Evolutionary conservation across 2,329 filamentous ascomycete genomes (phyloP).

Genomic region (Capronia americana): DNA sequence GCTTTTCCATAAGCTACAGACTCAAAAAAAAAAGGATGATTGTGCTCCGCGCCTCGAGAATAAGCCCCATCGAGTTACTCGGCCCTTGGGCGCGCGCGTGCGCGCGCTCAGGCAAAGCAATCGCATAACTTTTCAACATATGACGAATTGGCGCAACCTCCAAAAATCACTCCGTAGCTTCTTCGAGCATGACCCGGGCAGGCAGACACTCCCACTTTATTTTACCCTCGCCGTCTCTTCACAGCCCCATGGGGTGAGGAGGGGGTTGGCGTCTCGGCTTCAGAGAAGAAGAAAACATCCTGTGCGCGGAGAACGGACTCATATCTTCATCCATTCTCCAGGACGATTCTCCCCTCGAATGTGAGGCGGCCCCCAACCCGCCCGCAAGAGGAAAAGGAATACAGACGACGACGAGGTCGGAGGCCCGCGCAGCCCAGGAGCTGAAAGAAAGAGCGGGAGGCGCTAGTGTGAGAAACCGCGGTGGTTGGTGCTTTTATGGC

Average conservation of each 20-base stretch:
- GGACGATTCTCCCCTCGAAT: conserved; percentile 4
- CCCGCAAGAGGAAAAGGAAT: conserved; percentile 48
- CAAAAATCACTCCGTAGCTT: conserved; percentile 29
- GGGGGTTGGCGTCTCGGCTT: conserved; percentile 39
- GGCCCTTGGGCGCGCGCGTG: conserved; percentile 36
- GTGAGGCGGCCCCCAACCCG: background rate
- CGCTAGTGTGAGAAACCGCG: conserved; percentile 69
- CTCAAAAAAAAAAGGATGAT: conserved; percentile 45
- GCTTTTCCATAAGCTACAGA: conserved; percentile 64
- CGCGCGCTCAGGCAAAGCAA: conserved; percentile 65
- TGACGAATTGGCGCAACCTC: conserved; percentile 75
- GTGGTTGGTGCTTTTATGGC: conserved; percentile 91
- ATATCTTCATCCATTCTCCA: conserved; percentile 78
- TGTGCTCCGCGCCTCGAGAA: conserved; percentile 96
- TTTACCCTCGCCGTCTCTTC: conserved; percentile 49
- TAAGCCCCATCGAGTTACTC: conserved; percentile 99
- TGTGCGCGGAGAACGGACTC: conserved; percentile 66
- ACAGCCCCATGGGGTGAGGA: conserved; percentile 46
- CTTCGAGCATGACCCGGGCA: conserved; percentile 21
- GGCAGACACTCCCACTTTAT: conserved; percentile 40
- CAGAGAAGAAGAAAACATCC: conserved; percentile 9
- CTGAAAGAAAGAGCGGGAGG: conserved; percentile 59
- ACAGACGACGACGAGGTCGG: conserved; percentile 56
- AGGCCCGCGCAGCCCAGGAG: conserved; percentile 50
- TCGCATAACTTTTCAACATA: conserved; percentile 98